phyloP scores from a whole-genome alignment of 345 rosid species.

The Murraya paniculata region DNA sequence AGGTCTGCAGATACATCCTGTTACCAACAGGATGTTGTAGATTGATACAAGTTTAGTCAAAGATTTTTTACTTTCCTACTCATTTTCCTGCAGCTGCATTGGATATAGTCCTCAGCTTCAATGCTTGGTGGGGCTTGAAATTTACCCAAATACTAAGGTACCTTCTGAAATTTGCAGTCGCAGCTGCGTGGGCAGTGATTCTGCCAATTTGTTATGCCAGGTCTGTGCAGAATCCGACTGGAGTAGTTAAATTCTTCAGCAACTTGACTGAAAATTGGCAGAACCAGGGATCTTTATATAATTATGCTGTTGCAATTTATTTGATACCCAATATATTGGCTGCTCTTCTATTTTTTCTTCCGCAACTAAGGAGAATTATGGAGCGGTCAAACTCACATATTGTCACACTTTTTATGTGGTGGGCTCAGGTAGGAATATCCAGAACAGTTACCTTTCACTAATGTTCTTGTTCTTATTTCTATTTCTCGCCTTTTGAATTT shows the following conservation, averaged over 20 bases:
- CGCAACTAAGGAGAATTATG: constrained; percentile 67
- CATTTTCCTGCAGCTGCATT: constrained; percentile 53
- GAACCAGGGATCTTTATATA: constrained; percentile 49
- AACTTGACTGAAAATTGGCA: constrained; percentile 66
- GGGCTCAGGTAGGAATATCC: constrained; percentile 82
- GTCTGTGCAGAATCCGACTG: constrained; percentile 71
- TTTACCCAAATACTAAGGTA: constrained; percentile 73
- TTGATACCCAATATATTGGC: constrained; percentile 74
- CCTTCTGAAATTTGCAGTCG: constrained; percentile 67
- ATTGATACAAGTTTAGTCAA: neutral
- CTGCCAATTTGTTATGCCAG: constrained; percentile 76
- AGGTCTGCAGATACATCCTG: constrained; percentile 9
- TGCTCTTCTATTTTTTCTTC: constrained; percentile 68
- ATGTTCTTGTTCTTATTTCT: neutral
- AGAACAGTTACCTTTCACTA: neutral
- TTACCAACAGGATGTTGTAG: neutral
- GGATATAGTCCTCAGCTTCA: constrained; percentile 77
- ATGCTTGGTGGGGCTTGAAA: constrained; percentile 85
- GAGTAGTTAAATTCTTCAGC: constrained; percentile 57
- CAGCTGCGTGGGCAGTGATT: constrained; percentile 81
- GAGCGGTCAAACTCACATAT: constrained; percentile 82
- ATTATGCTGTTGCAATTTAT: constrained; percentile 74
- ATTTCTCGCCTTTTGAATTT: neutral
- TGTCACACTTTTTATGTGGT: constrained; percentile 83
- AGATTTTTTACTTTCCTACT: constrained; percentile 8